Evolutionary conservation across 1,284 basidiomycete genomes (phyloP).

Genomic region (Puccinia polysora): DNA sequence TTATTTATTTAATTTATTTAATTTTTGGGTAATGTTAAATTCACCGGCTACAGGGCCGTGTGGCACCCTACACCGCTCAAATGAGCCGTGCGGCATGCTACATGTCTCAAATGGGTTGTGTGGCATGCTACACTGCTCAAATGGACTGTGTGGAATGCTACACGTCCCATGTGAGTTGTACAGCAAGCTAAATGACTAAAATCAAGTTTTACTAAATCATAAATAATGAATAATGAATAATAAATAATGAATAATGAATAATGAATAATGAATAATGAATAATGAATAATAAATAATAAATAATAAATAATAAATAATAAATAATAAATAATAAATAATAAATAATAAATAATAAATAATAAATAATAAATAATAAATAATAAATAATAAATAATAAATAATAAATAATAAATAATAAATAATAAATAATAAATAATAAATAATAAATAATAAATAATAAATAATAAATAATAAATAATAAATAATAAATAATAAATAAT

Average conservation of each 20-base stretch:
- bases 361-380: background rate
- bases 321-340: background rate
- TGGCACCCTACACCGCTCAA: too few species aligned
- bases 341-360: background rate
- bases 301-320: background rate
- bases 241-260: background rate
- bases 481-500: background rate
- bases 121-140: too few species aligned
- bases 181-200: too few species aligned
- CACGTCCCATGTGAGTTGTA: too few species aligned
- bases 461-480: background rate
- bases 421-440: background rate
- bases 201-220: too few species aligned
- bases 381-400: background rate
- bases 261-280: background rate
- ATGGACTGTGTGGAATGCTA: too few species aligned
- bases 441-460: background rate
- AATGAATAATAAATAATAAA: background rate
- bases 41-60: too few species aligned
- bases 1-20: too few species aligned
- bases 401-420: background rate
- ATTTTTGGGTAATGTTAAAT: too few species aligned
- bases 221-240: too few species aligned
- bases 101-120: too few species aligned
- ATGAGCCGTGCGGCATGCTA: too few species aligned